Base-by-base conservation (phyloP, 345 rosid genomes). In the Microcos paniculata region DNA sequence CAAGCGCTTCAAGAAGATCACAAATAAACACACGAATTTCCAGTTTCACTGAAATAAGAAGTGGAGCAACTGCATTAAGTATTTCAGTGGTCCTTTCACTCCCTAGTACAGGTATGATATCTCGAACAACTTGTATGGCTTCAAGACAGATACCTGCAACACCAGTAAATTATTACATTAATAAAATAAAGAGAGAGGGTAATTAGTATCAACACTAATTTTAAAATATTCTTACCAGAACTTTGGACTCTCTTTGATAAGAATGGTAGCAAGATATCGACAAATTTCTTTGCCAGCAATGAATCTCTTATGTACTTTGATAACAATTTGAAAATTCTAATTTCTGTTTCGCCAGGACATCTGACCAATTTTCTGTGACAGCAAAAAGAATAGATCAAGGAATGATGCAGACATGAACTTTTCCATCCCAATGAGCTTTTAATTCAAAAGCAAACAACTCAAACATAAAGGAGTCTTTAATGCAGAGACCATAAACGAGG, bases 251-350 rank as follows among this genome's bases (percentile, higher is more conserved):
- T 82, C 71, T 80, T 88, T 30, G 87, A 82, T 64, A 96, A 69
- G 80, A 90, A 82, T 59, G 91, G 87, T 62, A 96, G 91, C 80
- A 90, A 81, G 80, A 92, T 73, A 77, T 92, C 97, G 81, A 92
- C 71, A 82, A 92, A 88, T 77, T 85, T 86, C 78, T 74, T 80
- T 30, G 85, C 96, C 26, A 76, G 61, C 46, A 81, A 76, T 23
- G 81, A 80, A 83, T 90, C 91, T 61, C 76, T 70, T 61, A 96
- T 76, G 80, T 83, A 90, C 80, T 84, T 89, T 13, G 91, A 83
- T 79, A 96, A 76, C 79, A 89, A 75, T 76, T 88, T 89, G 78
- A 96, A 89, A 76, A 93, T 91, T 80, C 75, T 83, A 71, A 87
- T 74, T 81, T 81, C 89, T 62, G 82, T 77, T 82, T 90, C 94